Evolutionary conservation across 495 filamentous ascomycete genomes (phyloP).

Genomic region (Aspergillus steynii): DNA sequence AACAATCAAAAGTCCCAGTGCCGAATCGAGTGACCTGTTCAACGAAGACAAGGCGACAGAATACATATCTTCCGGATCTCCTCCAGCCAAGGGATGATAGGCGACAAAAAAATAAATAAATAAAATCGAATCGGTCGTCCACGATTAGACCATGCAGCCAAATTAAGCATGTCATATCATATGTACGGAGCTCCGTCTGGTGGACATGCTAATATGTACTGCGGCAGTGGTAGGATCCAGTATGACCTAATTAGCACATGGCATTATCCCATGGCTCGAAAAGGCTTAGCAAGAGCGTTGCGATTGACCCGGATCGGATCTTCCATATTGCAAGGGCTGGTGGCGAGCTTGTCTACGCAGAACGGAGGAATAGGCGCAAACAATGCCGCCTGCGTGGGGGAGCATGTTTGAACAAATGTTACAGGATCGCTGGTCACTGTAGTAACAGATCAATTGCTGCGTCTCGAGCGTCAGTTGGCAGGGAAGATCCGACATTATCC

Average conservation of each 20-base stretch:
- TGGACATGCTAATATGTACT: not conserved
- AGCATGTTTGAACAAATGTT: not conserved
- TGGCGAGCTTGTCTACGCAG: not conserved
- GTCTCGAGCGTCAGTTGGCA: not conserved
- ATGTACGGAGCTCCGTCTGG: not conserved
- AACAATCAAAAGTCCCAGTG: not conserved
- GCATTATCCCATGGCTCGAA: not conserved
- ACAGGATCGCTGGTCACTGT: not conserved
- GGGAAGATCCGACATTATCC: not conserved
- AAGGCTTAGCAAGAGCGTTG: not conserved
- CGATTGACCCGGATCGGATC: not conserved
- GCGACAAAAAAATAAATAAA: too few relatives aligned
- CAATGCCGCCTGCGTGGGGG: not conserved
- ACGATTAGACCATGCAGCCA: slow-evolving; percentile 2
- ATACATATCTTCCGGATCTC: too few relatives aligned
- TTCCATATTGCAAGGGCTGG: not conserved
- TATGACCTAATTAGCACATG: not conserved
- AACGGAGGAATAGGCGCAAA: not conserved
- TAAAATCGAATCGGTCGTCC: too few relatives aligned
- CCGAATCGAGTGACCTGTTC: not conserved
- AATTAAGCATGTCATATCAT: slow-evolving; percentile 9
- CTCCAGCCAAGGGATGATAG: too few relatives aligned
- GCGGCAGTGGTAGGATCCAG: not conserved
- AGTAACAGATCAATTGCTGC: not conserved
- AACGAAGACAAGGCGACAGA: not conserved